Conservation (phyloP, 169 alveolate species). For the Plasmodium falciparum region DNA sequence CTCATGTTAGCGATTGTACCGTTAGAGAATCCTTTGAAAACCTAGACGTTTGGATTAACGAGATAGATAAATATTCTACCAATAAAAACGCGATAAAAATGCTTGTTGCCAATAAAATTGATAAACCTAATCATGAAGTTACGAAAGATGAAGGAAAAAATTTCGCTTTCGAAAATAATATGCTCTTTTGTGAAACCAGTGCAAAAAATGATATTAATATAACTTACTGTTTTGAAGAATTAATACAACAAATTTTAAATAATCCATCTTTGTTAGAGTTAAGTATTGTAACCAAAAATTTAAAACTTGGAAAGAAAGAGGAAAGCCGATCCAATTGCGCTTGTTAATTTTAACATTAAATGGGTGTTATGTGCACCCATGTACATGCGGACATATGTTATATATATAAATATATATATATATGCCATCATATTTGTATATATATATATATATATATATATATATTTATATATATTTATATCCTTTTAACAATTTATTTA, state of each 20-base stretch:
- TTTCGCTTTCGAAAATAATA: constrained; percentile 65
- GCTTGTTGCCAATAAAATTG: constrained; percentile 80
- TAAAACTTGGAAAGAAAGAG: constrained; percentile 41
- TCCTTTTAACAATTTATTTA: background rate
- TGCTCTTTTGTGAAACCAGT: constrained; percentile 75
- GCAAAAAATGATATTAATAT: constrained; percentile 72
- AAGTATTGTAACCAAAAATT: constrained; percentile 43
- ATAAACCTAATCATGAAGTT: constrained; percentile 63
- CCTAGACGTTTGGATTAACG: constrained; percentile 79
- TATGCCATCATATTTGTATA: background rate
- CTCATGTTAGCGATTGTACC: constrained; percentile 27
- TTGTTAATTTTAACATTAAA: background rate
- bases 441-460: too few relatives aligned
- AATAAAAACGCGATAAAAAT: constrained; percentile 73
- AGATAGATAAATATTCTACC: constrained; percentile 77
- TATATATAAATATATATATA: background rate
- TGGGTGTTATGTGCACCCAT: background rate
- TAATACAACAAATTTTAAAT: constrained; percentile 37
- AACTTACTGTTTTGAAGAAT: constrained; percentile 43
- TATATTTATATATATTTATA: too few relatives aligned
- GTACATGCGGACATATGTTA: background rate
- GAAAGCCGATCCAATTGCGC: constrained; percentile 28
- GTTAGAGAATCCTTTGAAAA: constrained; percentile 87
- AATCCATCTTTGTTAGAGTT: constrained; percentile 48
- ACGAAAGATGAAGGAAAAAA: constrained; percentile 73